Base-by-base conservation (phyloP, 179 eudicot genomes). In the Sideroxylon spinosum region DNA sequence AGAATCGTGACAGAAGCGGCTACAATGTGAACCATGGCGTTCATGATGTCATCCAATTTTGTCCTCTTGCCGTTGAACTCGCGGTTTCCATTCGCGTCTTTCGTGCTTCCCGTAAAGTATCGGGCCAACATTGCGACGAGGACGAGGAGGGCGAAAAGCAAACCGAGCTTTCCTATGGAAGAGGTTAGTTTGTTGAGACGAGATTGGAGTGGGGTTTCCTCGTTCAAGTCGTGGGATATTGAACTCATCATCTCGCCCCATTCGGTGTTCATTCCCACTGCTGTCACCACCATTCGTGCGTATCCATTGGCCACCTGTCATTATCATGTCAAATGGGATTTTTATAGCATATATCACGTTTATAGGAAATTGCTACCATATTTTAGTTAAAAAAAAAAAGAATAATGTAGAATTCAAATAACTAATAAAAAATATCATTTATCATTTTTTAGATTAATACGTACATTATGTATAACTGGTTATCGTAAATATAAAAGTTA, bases 231-330 rank as follows among this genome's bases (percentile, higher is more conserved):
- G 0, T 17, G 25, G 72, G 14, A 37, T 68, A 68, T 68, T 25
- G 72, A 37, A 17, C 72, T 68, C 72, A 68, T 68, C 72, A 68
- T 68, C 53, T 68, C 53, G 13, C 72, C 72, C 72, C 72, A 68
- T 12, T 22, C 23, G 1, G 72, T 68, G 23, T 12, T 37, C 71
- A 67, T 67, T 19, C 71, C 71, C 20, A 67, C 71, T 0, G 71
- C n/a, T 1, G 72, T 68, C 16, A 68, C 72, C 6, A 68, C 52
- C 72, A 68, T 68, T 19, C 26, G 0, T 3, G 52, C 72, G 4
- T 37, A n/a, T 3, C 72, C 72, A 9, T 44, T 44, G 3, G 25
- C 53, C 10, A 65, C 60, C n/a, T 56, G 55, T 50, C 13, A 50
- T 49, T 8, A 6, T 29, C 1, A 29, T 1, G 37, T 29, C 1